Evolutionary conservation across 106 monocot species (phyloP).

Genomic region (Amphibolis antarctica): DNA sequence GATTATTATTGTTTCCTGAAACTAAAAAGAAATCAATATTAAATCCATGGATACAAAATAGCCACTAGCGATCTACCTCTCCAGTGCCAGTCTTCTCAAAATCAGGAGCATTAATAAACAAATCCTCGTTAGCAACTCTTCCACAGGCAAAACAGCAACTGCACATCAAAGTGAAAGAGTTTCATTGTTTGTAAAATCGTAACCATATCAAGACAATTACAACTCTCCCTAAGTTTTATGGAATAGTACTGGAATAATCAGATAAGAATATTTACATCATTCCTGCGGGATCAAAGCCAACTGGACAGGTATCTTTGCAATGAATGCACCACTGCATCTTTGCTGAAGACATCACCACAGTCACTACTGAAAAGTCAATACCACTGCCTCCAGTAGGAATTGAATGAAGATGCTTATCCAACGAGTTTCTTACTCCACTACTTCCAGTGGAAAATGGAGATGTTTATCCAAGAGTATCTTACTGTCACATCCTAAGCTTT

Average conservation of each 20-base stretch:
- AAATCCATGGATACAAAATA: neutral
- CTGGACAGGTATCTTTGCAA: slow-evolving; percentile 9
- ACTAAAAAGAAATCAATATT: neutral
- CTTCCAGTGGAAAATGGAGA: too few relatives aligned
- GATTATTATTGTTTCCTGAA: neutral
- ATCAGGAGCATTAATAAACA: slow-evolving; percentile 30
- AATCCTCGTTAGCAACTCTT: slow-evolving; percentile 46
- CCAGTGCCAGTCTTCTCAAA: slow-evolving; percentile 51
- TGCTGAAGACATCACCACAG: neutral
- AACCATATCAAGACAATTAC: neutral
- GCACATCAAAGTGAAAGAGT: neutral
- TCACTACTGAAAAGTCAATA: neutral
- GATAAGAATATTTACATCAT: slow-evolving; percentile 4
- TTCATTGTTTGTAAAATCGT: neutral
- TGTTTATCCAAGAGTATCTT: too few relatives aligned
- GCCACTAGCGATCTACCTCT: slow-evolving; percentile 23
- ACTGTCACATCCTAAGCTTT: too few relatives aligned
- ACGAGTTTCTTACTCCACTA: too few relatives aligned
- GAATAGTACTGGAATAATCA: neutral
- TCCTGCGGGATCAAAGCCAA: slow-evolving; percentile 1
- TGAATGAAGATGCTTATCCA: neutral
- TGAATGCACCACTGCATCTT: slow-evolving; percentile 14
- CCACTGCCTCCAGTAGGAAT: neutral
- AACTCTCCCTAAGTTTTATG: neutral
- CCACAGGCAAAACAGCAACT: slow-evolving; percentile 68